Evolutionary conservation across 495 filamentous ascomycete genomes (phyloP).

Genomic region (Echria macrotheca): DNA sequence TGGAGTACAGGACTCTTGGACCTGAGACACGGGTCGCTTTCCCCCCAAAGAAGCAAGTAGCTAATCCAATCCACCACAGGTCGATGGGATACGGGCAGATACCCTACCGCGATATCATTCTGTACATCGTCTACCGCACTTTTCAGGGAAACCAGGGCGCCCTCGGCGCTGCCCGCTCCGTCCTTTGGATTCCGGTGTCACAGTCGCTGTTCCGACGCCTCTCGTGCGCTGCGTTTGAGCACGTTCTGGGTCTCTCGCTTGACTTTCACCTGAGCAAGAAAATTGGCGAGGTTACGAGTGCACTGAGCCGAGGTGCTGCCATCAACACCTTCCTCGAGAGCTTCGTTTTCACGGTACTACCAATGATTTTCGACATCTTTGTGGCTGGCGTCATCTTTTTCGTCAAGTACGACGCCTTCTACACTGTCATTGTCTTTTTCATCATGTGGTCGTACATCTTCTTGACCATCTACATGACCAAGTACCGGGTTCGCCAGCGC

Average conservation of each 20-base stretch:
- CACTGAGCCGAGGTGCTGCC: constrained; percentile 82
- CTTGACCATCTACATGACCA: constrained; percentile 88
- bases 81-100: constrained; percentile 45
- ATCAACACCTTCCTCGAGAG: constrained; percentile 94
- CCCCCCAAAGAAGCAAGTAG: no score
- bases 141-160: constrained; percentile 79
- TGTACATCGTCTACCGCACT: constrained; percentile 75
- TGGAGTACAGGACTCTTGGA: no score
- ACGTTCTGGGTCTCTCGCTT: constrained; percentile 85
- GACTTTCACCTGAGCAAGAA: constrained; percentile 94
- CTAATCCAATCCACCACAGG: no score
- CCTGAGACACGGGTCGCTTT: no score
- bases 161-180: constrained; percentile 68
- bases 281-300: constrained; percentile 87
- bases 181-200: constrained; percentile 86
- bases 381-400: constrained; percentile 82
- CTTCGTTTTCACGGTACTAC: constrained; percentile 84
- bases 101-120: constrained; percentile 49
- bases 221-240: constrained; percentile 87
- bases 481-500: constrained; percentile 79
- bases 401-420: constrained; percentile 72
- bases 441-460: constrained; percentile 90
- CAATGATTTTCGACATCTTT: constrained; percentile 83
- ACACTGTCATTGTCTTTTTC: constrained; percentile 79
- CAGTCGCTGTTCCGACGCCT: constrained; percentile 92